Percentiles rank a stretch among this genome's conserved stretches.
These are phyloP conservation scores for Thermothelomyces thermophilus DNA, from an alignment of 2,329 filamentous ascomycete genomes.

Conservation along the genomic window DNA sequence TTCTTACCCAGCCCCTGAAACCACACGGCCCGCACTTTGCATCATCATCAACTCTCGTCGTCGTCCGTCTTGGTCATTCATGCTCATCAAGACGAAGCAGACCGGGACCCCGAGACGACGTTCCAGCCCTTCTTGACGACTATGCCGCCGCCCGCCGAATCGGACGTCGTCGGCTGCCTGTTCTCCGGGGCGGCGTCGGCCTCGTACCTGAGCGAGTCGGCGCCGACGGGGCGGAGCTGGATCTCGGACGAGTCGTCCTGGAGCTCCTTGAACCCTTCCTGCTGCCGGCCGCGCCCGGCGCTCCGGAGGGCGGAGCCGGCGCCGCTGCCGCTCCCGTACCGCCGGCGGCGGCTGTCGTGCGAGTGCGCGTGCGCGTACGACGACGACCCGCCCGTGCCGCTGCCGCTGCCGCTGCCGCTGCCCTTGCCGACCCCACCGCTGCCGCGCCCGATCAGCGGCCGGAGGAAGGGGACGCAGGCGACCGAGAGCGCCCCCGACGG, in stretches of 20 bases:
- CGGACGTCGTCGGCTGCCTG: background rate
- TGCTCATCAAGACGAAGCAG: too few relatives aligned
- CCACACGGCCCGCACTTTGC: too few relatives aligned
- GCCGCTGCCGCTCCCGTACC: constrained; percentile 1
- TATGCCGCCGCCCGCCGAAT: background rate
- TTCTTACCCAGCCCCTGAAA: too few relatives aligned
- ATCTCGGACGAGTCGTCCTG: constrained; percentile 4
- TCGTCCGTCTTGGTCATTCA: too few relatives aligned
- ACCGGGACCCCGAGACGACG: background rate
- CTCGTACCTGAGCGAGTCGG: background rate
- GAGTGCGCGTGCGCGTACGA: too few relatives aligned
- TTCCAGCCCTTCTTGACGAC: background rate
- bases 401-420: too few relatives aligned
- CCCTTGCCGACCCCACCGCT: too few relatives aligned
- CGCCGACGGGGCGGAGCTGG: background rate
- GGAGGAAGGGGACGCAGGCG: constrained; percentile 2
- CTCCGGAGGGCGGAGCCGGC: background rate
- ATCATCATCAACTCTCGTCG: too few relatives aligned
- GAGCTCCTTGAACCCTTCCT: background rate
- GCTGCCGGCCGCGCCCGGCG: background rate
- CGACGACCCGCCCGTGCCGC: too few relatives aligned
- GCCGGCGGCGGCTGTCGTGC: background rate
- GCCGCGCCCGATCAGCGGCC: background rate
- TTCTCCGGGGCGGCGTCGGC: background rate
- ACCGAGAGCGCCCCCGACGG: background rate